Evolutionary conservation across 2,329 filamentous ascomycete species (phyloP), one percentile per base, ranked within the genome.

Genomic region (Fusarium haematococcum): DNA sequence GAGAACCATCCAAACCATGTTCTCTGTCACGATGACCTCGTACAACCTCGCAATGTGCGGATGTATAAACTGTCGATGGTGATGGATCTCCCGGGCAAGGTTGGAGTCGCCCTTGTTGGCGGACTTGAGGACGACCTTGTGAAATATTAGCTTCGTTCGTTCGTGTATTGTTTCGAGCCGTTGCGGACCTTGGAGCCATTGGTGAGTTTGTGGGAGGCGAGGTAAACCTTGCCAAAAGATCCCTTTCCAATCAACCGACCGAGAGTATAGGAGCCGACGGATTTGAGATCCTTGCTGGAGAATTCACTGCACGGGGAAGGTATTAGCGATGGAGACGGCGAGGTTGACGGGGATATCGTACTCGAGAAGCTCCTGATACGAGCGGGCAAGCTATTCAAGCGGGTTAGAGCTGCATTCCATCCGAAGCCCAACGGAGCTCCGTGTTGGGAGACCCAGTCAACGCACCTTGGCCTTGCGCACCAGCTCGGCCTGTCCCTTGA

Each of bases 191-290:
- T 98, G 81, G 95, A 98, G 80, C 95, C 96, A 91, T 98, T 98
- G 80, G 95, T 98, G 83, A 99, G 94, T 84, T 98, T 98, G 84
- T 99, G 97, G 54, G 92, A 91, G 68, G 96, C 97, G 68, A 99
- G 89, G 83, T 99, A 99, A 79, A 99, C 97, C 85, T 98, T 98
- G 79, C 97, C 97, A 84, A 99, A 99, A 74, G 95, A 98, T 67
- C 97, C 97, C 82, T 98, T 99, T 76, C 97, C 97, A 81, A 99
- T 98, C 68, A 99, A 88, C 69, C 92, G 92, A 54, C 97, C 97
- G 67, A 99, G 89, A 39, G 92, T 92, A 84, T 99, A 99, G 86
- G 98, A 98, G 77, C 97, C 97, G 70, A 99, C 97, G 64, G 92
- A 94, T 80, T 93, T 93, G 76, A 99, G 91, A 75, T 99, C 96